Conservation (phyloP, 139 green algal species). For the Auxenochlorella pyrenoidosa region DNA sequence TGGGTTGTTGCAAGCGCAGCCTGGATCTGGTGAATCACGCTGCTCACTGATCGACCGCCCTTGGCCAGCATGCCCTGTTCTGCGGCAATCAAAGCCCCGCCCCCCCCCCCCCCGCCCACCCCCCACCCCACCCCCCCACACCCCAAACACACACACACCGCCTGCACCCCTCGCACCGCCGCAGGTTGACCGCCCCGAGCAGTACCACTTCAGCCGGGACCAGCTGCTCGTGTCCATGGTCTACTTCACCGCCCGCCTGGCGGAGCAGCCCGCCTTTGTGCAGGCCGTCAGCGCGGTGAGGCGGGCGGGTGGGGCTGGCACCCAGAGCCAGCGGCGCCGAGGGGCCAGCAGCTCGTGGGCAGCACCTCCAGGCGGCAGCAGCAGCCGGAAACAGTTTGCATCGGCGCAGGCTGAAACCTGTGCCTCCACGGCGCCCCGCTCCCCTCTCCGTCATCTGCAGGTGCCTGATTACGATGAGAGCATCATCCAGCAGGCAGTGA, state of each 20-base stretch:
- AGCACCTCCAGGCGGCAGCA: not conserved
- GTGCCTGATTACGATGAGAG: constrained; percentile 66
- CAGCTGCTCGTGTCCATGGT: constrained; percentile 60
- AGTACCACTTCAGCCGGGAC: constrained; percentile 70
- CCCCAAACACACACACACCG: too few relatives aligned
- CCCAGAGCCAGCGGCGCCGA: not conserved
- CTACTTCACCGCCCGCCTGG: constrained; percentile 53
- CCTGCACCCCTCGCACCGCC: not conserved
- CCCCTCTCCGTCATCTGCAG: not conserved
- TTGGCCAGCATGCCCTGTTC: too few relatives aligned
- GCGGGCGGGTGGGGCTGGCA: not conserved
- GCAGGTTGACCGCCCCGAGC: constrained; percentile 54
- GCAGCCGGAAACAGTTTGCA: too few relatives aligned
- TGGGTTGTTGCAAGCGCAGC: too few relatives aligned
- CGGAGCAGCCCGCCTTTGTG: constrained; percentile 50
- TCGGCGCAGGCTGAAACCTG: too few relatives aligned
- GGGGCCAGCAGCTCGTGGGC: too few relatives aligned
- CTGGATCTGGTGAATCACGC: too few relatives aligned
- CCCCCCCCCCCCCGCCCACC: too few relatives aligned
- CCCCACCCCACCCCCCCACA: too few relatives aligned
- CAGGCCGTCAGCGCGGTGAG: constrained; percentile 34
- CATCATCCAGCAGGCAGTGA: constrained; percentile 42
- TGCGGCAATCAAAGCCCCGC: too few relatives aligned
- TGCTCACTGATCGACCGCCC: too few relatives aligned
- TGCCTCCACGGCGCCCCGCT: not conserved